Base-by-base conservation (phyloP, 2,329 filamentous ascomycete species). In the Tolypocladium tundrense region DNA sequence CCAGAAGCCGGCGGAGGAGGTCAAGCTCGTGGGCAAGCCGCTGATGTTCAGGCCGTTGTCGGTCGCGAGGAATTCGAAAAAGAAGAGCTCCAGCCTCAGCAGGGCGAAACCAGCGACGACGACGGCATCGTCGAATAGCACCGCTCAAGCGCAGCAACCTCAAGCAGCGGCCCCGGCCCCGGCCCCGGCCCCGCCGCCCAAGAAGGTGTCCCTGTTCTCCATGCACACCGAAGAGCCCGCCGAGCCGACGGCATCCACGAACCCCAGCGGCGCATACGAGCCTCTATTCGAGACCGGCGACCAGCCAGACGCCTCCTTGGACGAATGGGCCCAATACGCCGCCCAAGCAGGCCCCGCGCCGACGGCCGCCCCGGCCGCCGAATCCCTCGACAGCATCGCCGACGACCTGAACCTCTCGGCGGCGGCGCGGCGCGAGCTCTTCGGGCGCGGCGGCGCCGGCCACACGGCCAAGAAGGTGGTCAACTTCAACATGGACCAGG, bases 31-130 rank as follows among this genome's bases (percentile, higher is more conserved):
- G 2, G 89, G 88, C 24, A 94, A 92, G 65, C 84, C 91, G 14
- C 83, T 92, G 71, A 89, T 91, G 84, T 97, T 97, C 72, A 88
- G 87, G 68, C 93, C 93, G 4, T 77, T 97, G 42, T 96, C 92
- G 1, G 91, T 97, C 16, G 84, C 86, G 19, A 82, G 90, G 60
- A 90, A 88, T 61, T 80, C 85, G 37, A 83, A 82, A 61, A 91
- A 88, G 74, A 90, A 87, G 74, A 86, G 27, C 19, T 8, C 51
- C 42, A 70, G 72, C 31, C 57, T 66, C 4, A 60, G 58, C 13
- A 61, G 55, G 16, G 57, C 61, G 13, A 65, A 60, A 8, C 56
- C 60, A 19, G 33, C 62, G 11, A 21, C 59, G 11, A 40, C 57
- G 10, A 35, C 54, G n/a, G 31, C 60, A 16, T 35, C 59, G 4